Base-by-base conservation (phyloP, 495 filamentous ascomycete species). In the Neurospora sp. region DNA sequence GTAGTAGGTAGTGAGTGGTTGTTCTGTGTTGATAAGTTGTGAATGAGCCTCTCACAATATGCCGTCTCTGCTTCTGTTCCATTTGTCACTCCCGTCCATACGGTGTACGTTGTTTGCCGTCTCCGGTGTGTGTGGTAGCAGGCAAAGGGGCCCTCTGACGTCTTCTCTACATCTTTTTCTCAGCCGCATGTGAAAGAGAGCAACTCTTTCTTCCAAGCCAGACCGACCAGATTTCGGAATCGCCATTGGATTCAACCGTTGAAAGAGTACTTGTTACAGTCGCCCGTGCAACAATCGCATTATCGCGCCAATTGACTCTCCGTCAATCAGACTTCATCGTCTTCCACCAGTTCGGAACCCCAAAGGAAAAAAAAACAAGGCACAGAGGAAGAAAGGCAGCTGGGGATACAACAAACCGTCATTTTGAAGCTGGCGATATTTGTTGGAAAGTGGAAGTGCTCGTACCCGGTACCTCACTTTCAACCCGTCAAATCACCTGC, bases 111-210 rank as follows among this genome's bases (percentile, higher is more conserved):
- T 66, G 27, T 66, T 66, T 35, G 54, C 27, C 27, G 48, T 31
- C 54, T 62, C 54, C 5, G 23, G 70, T 62, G 44, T 72, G 48
- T 59, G 54, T 62, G 54, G 27, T 18, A 62, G 27, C 23, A 66
- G 23, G 54, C 54, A 66, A 35, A 66, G 54, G 14, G 54, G 27
- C 54, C 12, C 27, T 66, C 72, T 73, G 72, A 73, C 72, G 72
- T 73, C 54, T 70, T 73, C 69, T 27, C 8, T 69, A 35, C 9
- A 27, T 69, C 37, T 69, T 69, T 40, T 39, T 16, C 9, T 59
- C 46, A 46, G 71, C 71, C 71, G 54, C 71, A 73, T 70, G 72
- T 70, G 72, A 70, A 73, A 18, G 31, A 35, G 0, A 35, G 71
- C 35, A 69, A 23, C 44, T 48, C 44, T 48, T 20, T 11, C 2